phyloP scores from a whole-genome alignment of 1,284 basidiomycete species.

The Malassezia nana region DNA sequence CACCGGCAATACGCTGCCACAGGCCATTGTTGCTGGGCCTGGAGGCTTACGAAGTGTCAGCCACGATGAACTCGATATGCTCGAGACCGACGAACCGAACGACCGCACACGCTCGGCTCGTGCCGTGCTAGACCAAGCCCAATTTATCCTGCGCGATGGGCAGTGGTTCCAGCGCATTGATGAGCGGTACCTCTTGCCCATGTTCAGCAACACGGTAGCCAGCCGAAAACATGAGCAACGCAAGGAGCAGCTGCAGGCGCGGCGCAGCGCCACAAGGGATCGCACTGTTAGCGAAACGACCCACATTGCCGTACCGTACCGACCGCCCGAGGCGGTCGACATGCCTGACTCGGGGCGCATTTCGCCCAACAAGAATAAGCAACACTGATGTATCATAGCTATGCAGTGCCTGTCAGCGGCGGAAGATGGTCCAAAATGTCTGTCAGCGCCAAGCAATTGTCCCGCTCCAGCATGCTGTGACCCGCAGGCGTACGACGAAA shows the following conservation, averaged over 20 bases:
- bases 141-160: constrained; percentile 52
- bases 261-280: constrained; percentile 1
- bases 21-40: constrained; percentile 14
- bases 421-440: constrained; percentile 1
- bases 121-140: constrained; percentile 37
- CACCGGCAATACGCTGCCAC: neutral
- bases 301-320: constrained; percentile 5
- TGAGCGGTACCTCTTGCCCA: constrained; percentile 81
- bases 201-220: constrained; percentile 69
- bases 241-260: constrained; percentile 8
- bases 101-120: neutral
- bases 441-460: constrained; percentile 2
- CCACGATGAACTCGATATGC: constrained; percentile 8
- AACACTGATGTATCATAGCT: constrained; percentile 1
- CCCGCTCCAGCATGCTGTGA: constrained; percentile 4
- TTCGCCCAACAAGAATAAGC: constrained; percentile 3
- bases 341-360: neutral
- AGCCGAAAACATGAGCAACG: constrained; percentile 49
- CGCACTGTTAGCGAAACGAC: neutral
- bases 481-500: neutral
- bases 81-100: neutral
- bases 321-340: neutral
- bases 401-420: neutral
- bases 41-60: constrained; percentile 12
- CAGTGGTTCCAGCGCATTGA: constrained; percentile 96